These are phyloP conservation scores for Echium plantagineum DNA, from an alignment of 257 asterid genomes.

Conservation along the genomic window DNA sequence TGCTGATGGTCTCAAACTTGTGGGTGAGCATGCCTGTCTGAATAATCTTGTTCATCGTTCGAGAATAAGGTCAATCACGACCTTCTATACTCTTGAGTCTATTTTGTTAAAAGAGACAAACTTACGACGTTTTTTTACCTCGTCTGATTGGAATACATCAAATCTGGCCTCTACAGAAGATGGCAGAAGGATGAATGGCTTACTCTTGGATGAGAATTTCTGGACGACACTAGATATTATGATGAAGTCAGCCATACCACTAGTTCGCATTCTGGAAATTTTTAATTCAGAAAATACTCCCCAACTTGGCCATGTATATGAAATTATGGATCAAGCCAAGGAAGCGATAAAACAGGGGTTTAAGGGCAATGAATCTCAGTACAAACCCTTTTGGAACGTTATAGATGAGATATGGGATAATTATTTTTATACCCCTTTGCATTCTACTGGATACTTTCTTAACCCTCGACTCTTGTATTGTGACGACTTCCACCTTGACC, in stretches of 20 bases:
- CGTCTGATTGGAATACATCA: conserved; percentile 18
- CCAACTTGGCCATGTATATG: conserved; percentile 33
- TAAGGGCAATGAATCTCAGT: conserved; percentile 17
- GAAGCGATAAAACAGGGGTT: conserved; percentile 41
- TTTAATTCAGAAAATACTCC: conserved; percentile 17
- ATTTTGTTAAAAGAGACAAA: conserved; percentile 24
- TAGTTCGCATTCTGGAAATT: conserved; percentile 29
- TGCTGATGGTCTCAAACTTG: conserved; percentile 17
- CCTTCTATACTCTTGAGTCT: conserved; percentile 43
- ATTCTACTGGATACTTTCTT: conserved; percentile 43
- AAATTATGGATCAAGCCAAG: conserved; percentile 54
- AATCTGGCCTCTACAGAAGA: conserved; percentile 12
- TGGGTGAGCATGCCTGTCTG: conserved; percentile 15
- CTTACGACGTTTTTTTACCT: conserved; percentile 20
- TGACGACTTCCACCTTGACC: conserved; percentile 19
- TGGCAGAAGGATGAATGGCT: conserved; percentile 25
- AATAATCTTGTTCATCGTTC: conserved; percentile 22
- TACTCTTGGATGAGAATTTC: conserved; percentile 32
- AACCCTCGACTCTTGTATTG: conserved; percentile 46
- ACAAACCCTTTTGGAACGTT: conserved; percentile 37
- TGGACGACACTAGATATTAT: conserved; percentile 33
- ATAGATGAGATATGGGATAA: conserved; percentile 53
- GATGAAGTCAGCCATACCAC: conserved; percentile 40
- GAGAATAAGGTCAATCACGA: conserved; percentile 15
- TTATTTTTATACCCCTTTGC: conserved; percentile 51